Conservation (phyloP, 306 rosid species). For the Adenanthera pavonina region DNA sequence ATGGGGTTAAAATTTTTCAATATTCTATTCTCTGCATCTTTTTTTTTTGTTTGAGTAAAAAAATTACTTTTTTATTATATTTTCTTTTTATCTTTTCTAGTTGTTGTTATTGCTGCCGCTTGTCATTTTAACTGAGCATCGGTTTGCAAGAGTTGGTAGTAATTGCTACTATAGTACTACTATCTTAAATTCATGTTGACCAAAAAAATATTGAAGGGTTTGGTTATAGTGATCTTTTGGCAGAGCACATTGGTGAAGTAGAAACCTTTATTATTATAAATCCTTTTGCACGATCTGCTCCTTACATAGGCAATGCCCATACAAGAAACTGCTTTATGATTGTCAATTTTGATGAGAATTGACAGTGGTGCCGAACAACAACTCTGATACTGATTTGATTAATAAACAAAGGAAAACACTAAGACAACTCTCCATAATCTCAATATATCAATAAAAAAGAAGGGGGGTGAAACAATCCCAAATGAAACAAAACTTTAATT, state of each 20-base stretch:
- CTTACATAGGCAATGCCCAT: background rate
- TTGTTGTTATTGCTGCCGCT: background rate
- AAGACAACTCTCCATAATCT: background rate
- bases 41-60: background rate
- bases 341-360: background rate
- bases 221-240: background rate
- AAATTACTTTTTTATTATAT: background rate
- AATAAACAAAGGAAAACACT: background rate
- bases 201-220: background rate
- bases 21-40: background rate
- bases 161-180: background rate
- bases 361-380: background rate
- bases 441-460: background rate
- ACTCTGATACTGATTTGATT: background rate
- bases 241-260: background rate
- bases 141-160: background rate
- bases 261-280: conserved; percentile 1
- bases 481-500: background rate
- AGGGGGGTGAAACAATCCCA: background rate
- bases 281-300: background rate
- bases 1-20: background rate
- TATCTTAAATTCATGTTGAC: background rate
- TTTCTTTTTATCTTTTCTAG: background rate
- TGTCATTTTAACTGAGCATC: background rate
- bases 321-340: background rate